A percentile compares a stretch with the other conserved stretches of the same genome.
These are phyloP conservation scores for Exophiala calicioides DNA, from an alignment of 2,329 filamentous ascomycete genomes.

Conservation along the genomic window DNA sequence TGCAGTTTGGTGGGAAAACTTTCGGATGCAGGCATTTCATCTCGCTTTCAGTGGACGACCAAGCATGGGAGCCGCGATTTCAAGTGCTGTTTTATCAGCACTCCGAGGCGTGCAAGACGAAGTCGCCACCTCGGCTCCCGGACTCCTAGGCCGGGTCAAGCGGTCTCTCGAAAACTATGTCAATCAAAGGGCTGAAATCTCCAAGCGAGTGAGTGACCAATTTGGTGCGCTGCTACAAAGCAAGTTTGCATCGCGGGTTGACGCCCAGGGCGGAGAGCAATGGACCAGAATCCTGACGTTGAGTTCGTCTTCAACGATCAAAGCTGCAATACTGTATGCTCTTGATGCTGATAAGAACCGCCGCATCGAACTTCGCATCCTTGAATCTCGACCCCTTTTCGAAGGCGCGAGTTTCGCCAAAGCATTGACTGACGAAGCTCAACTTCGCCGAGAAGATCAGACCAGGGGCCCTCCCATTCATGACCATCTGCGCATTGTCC, in stretches of 20 bases:
- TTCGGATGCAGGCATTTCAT: conserved; percentile 56
- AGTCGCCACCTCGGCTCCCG: conserved; percentile 5
- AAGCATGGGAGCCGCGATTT: conserved; percentile 65
- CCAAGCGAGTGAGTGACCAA: conserved; percentile 23
- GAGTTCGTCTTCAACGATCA: conserved; percentile 65
- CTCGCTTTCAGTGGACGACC: conserved; percentile 66
- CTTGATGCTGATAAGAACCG: conserved; percentile 42
- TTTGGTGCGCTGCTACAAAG: conserved; percentile 17
- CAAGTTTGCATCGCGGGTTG: conserved; percentile 2
- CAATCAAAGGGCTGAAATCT: conserved; percentile 32
- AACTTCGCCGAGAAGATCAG: conserved; percentile 30
- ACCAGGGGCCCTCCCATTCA: conserved; percentile 42
- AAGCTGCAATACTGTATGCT: conserved; percentile 39
- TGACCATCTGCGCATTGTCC: conserved; percentile 59
- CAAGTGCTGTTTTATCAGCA: conserved; percentile 51
- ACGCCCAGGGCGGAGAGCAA: not conserved
- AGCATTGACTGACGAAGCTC: conserved; percentile 38
- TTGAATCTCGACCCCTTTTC: conserved; percentile 68
- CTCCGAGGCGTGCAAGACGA: conserved; percentile 45
- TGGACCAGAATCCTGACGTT: conserved; percentile 58
- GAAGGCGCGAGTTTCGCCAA: conserved; percentile 63
- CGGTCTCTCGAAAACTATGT: conserved; percentile 29
- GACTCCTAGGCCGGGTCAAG: conserved; percentile 19
- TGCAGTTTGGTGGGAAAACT: conserved; percentile 60
- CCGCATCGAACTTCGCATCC: conserved; percentile 52